Evolutionary conservation across 2,329 filamentous ascomycete genomes (phyloP).

Genomic region (Teratosphaeria pseudoeucalypti): DNA sequence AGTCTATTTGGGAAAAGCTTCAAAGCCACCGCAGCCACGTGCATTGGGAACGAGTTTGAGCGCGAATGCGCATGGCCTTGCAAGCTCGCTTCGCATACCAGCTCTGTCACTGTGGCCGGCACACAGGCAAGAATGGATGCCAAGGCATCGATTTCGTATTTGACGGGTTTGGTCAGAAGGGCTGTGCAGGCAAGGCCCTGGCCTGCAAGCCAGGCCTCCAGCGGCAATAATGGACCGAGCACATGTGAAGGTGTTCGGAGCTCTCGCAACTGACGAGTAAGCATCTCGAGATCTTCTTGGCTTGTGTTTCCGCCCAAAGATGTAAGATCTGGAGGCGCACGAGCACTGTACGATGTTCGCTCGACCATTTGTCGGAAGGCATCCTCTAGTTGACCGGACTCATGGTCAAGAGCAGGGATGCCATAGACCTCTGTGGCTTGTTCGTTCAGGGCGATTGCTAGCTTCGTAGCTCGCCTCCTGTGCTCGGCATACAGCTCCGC

Average conservation of each 20-base stretch:
- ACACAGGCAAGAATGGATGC: slow-evolving; percentile 7
- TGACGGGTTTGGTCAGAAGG: not conserved
- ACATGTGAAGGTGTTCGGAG: not conserved
- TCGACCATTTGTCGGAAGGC: not conserved
- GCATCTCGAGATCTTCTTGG: not conserved
- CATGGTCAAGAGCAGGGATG: not conserved
- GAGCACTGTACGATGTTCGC: not conserved
- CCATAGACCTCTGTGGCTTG: not conserved
- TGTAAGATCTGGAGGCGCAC: not conserved
- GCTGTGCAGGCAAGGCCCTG: not conserved
- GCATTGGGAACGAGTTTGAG: not conserved
- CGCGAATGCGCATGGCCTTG: not conserved
- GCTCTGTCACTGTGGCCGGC: slow-evolving; percentile 4
- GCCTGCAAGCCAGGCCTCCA: not conserved
- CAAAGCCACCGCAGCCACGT: not conserved
- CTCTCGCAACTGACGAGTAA: not conserved
- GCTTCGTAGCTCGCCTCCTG: not conserved
- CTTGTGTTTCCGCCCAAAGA: not conserved
- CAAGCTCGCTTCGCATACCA: slow-evolving; percentile 4
- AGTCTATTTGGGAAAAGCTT: slow-evolving; percentile 5
- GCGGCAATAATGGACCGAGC: not conserved
- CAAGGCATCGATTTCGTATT: slow-evolving; percentile 6
- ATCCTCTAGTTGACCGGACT: not conserved
- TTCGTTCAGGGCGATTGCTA: not conserved
- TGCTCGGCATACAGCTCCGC: not conserved